Evolutionary conservation across 352 stramenopile species (phyloP).

Genomic region (Pythium phragmiticola): DNA sequence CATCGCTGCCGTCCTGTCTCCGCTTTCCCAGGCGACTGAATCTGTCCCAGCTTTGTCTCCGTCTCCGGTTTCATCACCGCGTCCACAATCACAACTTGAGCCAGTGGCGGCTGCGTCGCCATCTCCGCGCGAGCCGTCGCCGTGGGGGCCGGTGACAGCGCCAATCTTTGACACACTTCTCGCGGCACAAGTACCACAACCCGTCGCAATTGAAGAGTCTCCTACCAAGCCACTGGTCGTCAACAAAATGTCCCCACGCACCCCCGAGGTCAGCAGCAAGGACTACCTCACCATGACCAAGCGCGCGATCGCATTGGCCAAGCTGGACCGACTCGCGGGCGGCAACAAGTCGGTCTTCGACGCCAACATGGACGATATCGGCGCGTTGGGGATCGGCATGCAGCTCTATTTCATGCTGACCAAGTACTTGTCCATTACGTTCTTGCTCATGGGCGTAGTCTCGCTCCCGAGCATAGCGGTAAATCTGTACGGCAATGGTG

Average conservation of each 20-base stretch:
- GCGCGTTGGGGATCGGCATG: constrained; percentile 74
- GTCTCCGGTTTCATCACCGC: not conserved
- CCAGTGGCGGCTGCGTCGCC: not conserved
- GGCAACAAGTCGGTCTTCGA: constrained; percentile 68
- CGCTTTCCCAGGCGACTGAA: no score
- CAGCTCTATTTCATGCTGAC: constrained; percentile 86
- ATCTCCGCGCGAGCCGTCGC: not conserved
- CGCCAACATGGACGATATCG: constrained; percentile 71
- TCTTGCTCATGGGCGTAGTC: constrained; percentile 71
- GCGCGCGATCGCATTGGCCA: constrained; percentile 36
- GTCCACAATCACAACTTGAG: not conserved
- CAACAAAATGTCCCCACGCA: not conserved
- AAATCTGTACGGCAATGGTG: constrained; percentile 62
- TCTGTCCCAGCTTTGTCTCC: not conserved
- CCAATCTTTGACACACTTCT: not conserved
- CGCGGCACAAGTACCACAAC: not conserved
- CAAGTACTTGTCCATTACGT: constrained; percentile 65
- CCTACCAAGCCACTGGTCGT: not conserved
- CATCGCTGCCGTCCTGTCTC: no score
- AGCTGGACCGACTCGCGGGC: constrained; percentile 52
- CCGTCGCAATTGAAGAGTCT: no score
- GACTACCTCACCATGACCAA: constrained; percentile 61
- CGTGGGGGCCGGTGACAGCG: not conserved
- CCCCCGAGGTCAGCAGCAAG: constrained; percentile 34
- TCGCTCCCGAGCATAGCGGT: constrained; percentile 61